Conservation (phyloP, 441 rosid species). For the Adansonia rubrostipa region DNA sequence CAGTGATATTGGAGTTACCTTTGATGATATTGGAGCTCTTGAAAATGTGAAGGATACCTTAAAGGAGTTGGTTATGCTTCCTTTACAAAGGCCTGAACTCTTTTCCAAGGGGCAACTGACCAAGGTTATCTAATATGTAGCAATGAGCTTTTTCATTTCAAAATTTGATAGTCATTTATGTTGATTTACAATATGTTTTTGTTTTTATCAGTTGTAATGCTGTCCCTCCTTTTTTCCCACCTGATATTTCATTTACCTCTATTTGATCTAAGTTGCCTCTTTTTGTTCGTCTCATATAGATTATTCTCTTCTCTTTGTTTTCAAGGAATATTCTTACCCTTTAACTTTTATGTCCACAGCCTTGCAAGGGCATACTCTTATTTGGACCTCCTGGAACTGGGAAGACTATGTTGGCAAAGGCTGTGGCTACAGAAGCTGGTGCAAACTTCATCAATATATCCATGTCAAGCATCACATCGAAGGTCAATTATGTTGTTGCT, state of each 20-base stretch:
- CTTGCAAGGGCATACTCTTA: constrained; percentile 87
- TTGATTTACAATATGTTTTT: constrained; percentile 10
- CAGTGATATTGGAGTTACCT: constrained; percentile 86
- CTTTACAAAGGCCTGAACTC: constrained; percentile 86
- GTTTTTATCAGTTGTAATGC: not conserved
- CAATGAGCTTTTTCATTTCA: constrained; percentile 17
- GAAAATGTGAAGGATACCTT: constrained; percentile 91
- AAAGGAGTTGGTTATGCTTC: constrained; percentile 95
- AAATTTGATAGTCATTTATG: constrained; percentile 4
- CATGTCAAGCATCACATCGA: constrained; percentile 93
- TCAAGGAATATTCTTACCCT: not conserved
- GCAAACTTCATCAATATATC: constrained; percentile 93
- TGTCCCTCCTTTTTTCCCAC: not conserved
- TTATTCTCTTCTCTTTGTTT: constrained; percentile 16
- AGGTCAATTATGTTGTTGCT: constrained; percentile 44
- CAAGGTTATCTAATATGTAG: constrained; percentile 50
- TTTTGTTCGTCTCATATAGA: not conserved
- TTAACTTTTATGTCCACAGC: constrained; percentile 47
- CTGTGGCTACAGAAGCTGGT: constrained; percentile 95
- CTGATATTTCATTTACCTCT: not conserved
- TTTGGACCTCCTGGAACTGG: constrained; percentile 99
- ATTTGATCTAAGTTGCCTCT: not conserved
- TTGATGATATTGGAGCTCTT: constrained; percentile 91
- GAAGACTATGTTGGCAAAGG: constrained; percentile 96
- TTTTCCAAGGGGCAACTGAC: constrained; percentile 92